Evolutionary conservation across 139 green algal species (phyloP), one percentile per base, ranked within the genome.

Genomic region (Eudorina sp.): DNA sequence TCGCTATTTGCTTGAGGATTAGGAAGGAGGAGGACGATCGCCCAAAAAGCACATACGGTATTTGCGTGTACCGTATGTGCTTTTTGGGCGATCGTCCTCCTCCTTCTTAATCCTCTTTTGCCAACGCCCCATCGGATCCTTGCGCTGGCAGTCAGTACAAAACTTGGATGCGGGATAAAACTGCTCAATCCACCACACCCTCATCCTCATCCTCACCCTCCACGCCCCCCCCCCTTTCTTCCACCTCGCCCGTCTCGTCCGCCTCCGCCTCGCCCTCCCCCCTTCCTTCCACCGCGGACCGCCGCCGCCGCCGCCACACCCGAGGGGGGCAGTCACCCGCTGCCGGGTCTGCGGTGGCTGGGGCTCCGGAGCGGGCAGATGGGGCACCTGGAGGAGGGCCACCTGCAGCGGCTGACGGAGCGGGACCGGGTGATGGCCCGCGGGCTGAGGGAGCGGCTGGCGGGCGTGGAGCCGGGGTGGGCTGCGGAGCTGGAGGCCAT

Each of bases 281-380:
- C 55, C 7, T 41, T 38, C 29, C 36, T 62, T 19, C 53, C 18
- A 11, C 40, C 29, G 70, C 40, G 40, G 4, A 78, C 13, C 19
- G 48, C n/a, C 6, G 13, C 21, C 18, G 38, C 45, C 16, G 29
- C 46, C 46, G 46, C 73, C 73, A 40, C 45, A 62, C 51, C 40
- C 41, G 25, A 68, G 34, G n/a, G 60, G 51, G 31, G 64, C 87
- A 90, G 90, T 40, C 96, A 95, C 80, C 92, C 93, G 34, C 72
- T 97, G 23, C 92, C 94, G 2, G 74, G 75, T 19, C 79, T 98
- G 51, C 73, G 72, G 21, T 98, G 96, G 96, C 92, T 98, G 77
- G 96, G 96, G 6, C 81, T 96, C 7, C 88, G 89, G 4, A 58
- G 46, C 21, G 48, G 53, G 25, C 94, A 96, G 91, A 89, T 99